Evolutionary conservation across 225 moss, liverwort and hornwort species (phyloP).

Genomic region (Pseudoscleropodium purum): DNA sequence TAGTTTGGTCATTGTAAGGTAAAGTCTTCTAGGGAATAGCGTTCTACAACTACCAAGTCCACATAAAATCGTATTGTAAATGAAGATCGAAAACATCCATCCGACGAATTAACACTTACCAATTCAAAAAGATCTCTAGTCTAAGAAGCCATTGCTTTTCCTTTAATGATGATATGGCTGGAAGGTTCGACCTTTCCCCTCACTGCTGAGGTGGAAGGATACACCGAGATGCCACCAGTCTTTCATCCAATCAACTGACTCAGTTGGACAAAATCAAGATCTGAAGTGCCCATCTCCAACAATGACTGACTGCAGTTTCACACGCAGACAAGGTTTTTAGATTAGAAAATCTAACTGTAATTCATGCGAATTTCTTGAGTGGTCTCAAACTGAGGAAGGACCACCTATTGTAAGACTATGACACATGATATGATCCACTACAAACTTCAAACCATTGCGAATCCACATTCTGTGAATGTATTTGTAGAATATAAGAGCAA

Average conservation of each 20-base stretch:
- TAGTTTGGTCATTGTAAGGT: not conserved
- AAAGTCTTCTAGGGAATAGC: not conserved
- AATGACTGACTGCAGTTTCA: conserved; percentile 70
- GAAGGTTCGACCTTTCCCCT: conserved; percentile 61
- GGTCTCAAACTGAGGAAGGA: not conserved
- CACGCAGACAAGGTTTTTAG: not conserved
- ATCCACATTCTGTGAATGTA: not conserved
- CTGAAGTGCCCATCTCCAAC: conserved; percentile 95
- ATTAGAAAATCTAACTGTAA: not conserved
- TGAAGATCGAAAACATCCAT: not conserved
- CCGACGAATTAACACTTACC: conserved; percentile 17
- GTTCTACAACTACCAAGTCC: not conserved
- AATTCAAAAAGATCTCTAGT: conserved; percentile 71
- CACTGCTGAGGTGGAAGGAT: conserved; percentile 73
- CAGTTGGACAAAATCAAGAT: conserved; percentile 86
- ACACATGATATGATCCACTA: not conserved
- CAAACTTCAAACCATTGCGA: not conserved
- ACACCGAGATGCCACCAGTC: conserved; percentile 95
- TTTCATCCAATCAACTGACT: conserved; percentile 99
- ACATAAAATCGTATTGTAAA: not conserved
- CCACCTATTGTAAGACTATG: not conserved
- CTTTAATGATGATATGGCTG: conserved; percentile 74
- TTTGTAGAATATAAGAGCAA: not conserved
- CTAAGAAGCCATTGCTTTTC: conserved; percentile 90
- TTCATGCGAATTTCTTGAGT: not conserved